Base-by-base conservation (phyloP, 352 stramenopile genomes). In the Blastocystis sp. region DNA sequence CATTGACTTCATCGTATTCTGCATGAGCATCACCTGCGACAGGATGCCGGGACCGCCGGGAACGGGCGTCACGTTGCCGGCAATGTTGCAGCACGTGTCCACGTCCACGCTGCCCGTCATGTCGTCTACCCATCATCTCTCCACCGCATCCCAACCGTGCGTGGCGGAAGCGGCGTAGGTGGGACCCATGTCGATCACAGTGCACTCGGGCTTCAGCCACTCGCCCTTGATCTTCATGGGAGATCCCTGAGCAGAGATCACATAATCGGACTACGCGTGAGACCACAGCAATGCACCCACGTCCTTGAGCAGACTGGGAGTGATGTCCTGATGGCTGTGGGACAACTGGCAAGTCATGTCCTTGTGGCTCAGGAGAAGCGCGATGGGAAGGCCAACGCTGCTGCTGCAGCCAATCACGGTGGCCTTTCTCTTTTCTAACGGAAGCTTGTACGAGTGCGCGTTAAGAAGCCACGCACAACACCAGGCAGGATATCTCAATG, bases 1-100 rank as follows among this genome's bases (percentile, higher is more conserved):
- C 74, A 84, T 84, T 4, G 78, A 53, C 28, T 88, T 88, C 64
- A 88, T 88, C 41, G 78, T 88, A 45, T 88, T 88, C 52, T 88
- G 45, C 62, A 88, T 74, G 5, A 88, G 78, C 78, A 88, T 88
- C 34, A 79, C 48, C 17, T 48, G 41, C 21, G 78, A 66, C 45
- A 88, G 64, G 45, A 79, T 76, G 19, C 60, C 60, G 0, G 67
- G 62, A 19, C 78, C 78, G 41, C 78, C 78, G 34, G 78, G 78
- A 60, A 88, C 61, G 59, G 78, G 78, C 23, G 78, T 88, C 11
- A 88, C 66, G 19, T 76, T 84, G 19, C 74, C 56, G 19, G 74
- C 74, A 11, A 84, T 48, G 56, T 84, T 84, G 74, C 74, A 84
- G 56, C 74, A 84, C 14, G 53, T 64, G 23, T 62, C 40, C 17